These are phyloP conservation scores for Thalia dealbata DNA, from an alignment of 176 grass and related monocot genomes.

Conservation along the genomic window DNA sequence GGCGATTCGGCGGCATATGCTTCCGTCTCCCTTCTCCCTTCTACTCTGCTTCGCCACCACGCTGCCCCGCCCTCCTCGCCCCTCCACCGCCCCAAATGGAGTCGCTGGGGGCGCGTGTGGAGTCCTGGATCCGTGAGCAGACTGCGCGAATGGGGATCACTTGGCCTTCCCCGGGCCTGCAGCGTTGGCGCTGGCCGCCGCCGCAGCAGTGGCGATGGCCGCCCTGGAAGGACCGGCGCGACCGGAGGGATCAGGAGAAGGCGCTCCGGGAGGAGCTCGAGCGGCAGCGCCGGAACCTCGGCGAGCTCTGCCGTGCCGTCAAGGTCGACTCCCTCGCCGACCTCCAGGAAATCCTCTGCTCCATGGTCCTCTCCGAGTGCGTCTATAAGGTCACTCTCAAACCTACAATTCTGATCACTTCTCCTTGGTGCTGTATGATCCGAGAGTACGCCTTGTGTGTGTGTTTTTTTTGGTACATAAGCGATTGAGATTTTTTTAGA, in stretches of 20 bases:
- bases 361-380: slow-evolving; percentile 82
- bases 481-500: too few relatives aligned
- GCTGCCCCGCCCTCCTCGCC: background rate
- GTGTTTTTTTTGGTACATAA: too few relatives aligned
- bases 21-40: background rate
- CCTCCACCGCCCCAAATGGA: background rate
- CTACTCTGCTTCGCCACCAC: background rate
- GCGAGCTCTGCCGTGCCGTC: slow-evolving; percentile 58
- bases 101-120: slow-evolving; percentile 42
- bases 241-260: slow-evolving; percentile 40
- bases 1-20: slow-evolving; percentile 9
- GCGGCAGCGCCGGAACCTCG: slow-evolving; percentile 34
- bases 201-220: slow-evolving; percentile 39
- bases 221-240: slow-evolving; percentile 28
- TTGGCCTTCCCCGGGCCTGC: slow-evolving; percentile 31
- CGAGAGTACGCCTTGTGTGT: too few relatives aligned
- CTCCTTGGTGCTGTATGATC: too few relatives aligned
- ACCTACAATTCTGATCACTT: too few relatives aligned
- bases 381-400: slow-evolving; percentile 63
- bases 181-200: background rate
- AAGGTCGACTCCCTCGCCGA: slow-evolving; percentile 71
- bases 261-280: slow-evolving; percentile 60
- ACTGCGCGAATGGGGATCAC: slow-evolving; percentile 32
- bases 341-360: slow-evolving; percentile 83
- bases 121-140: slow-evolving; percentile 63